These are phyloP conservation scores for Metschnikowia reukaufii DNA, from an alignment of 805 yeast species.

Conservation along the genomic window DNA sequence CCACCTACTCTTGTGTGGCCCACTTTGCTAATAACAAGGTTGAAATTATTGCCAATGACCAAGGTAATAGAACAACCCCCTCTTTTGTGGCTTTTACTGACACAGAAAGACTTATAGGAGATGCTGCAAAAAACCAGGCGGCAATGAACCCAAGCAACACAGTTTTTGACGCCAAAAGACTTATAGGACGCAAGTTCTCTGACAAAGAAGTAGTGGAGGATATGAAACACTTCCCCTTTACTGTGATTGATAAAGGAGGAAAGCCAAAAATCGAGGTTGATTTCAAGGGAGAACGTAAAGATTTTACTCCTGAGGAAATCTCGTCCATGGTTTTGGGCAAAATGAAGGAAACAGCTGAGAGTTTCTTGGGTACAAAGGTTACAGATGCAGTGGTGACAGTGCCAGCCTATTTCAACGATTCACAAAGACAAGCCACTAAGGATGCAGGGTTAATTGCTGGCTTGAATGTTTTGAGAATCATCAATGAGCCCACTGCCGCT, in stretches of 20 bases:
- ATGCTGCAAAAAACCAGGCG: slow-evolving; percentile 98
- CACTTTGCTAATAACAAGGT: slow-evolving; percentile 68
- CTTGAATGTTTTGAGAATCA: too few relatives aligned
- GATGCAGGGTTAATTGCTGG: slow-evolving; percentile 48
- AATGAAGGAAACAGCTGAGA: slow-evolving; percentile 94
- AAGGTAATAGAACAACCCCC: slow-evolving; percentile 98
- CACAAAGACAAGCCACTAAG: slow-evolving; percentile 46
- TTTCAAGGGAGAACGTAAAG: slow-evolving; percentile 82
- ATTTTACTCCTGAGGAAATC: slow-evolving; percentile 90
- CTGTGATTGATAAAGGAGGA: slow-evolving; percentile 71
- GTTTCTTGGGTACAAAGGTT: slow-evolving; percentile 79
- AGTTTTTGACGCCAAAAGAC: slow-evolving; percentile 92
- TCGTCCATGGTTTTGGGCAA: slow-evolving; percentile 89
- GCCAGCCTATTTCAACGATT: slow-evolving; percentile 45
- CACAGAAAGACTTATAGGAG: slow-evolving; percentile 92
- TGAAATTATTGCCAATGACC: slow-evolving; percentile 94
- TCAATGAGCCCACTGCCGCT: too few relatives aligned
- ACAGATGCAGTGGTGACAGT: slow-evolving; percentile 50
- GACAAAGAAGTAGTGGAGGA: slow-evolving; percentile 81
- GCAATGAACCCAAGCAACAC: slow-evolving; percentile 95
- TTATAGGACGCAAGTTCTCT: slow-evolving; percentile 77
- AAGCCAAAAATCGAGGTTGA: slow-evolving; percentile 89
- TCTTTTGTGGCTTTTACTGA: slow-evolving; percentile 96
- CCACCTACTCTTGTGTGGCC: slow-evolving; percentile 98
- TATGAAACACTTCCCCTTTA: slow-evolving; percentile 87